Percentiles rank a stretch among this genome's conserved stretches.
These are phyloP conservation scores for Bombardia bombarda DNA, from an alignment of 495 filamentous ascomycete genomes.

Conservation along the genomic window DNA sequence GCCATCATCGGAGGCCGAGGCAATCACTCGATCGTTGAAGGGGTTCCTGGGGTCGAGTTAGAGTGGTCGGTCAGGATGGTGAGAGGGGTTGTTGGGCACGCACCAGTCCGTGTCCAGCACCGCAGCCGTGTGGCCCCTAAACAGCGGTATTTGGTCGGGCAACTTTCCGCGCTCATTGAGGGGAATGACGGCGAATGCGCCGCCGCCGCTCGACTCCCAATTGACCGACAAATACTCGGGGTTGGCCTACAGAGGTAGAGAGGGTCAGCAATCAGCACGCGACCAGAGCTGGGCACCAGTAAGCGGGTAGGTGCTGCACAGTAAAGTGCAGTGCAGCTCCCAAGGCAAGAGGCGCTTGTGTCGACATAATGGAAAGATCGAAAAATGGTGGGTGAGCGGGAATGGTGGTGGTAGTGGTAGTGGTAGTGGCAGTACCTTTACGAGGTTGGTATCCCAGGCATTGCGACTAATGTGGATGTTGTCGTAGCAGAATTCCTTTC, in stretches of 20 bases:
- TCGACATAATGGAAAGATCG: too few species aligned
- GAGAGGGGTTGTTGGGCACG: background rate
- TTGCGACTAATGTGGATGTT: slow-evolving; percentile 91
- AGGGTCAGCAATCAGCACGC: slow-evolving; percentile 22
- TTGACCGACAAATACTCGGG: slow-evolving; percentile 95
- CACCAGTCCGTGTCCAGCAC: slow-evolving; percentile 98
- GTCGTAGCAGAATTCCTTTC: slow-evolving; percentile 92
- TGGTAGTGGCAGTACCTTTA: too few species aligned
- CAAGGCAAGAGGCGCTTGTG: background rate
- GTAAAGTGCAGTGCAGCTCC: background rate
- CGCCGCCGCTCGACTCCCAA: slow-evolving; percentile 95
- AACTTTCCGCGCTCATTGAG: slow-evolving; percentile 78
- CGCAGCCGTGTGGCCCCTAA: slow-evolving; percentile 89
- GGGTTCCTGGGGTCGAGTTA: slow-evolving; percentile 59
- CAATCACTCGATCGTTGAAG: slow-evolving; percentile 87
- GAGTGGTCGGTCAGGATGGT: slow-evolving; percentile 18
- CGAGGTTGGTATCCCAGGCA: slow-evolving; percentile 97
- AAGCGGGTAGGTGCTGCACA: background rate
- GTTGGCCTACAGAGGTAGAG: slow-evolving; percentile 56
- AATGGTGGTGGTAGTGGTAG: too few species aligned
- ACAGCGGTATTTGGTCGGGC: slow-evolving; percentile 88
- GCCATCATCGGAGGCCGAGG: slow-evolving; percentile 91
- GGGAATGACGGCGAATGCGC: slow-evolving; percentile 94
- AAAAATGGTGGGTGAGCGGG: too few species aligned
- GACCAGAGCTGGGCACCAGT: background rate